Evolutionary conservation across 1,139 yeast species (phyloP).

Genomic region (Geotrichum klebahnii): DNA sequence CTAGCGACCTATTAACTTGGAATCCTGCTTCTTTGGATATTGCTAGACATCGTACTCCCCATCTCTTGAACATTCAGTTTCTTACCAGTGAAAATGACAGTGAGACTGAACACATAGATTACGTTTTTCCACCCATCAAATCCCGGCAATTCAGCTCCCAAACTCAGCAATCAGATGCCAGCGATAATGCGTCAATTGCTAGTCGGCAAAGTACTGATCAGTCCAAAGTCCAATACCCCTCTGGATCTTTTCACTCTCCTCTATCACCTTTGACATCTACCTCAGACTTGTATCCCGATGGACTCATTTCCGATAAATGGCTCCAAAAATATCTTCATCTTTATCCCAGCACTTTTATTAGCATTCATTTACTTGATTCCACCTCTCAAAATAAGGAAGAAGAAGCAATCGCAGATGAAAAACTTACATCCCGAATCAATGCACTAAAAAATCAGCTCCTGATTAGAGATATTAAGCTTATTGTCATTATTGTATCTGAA

Average conservation of each 20-base stretch:
- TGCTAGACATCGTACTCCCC: constrained; percentile 13
- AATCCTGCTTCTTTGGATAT: constrained; percentile 19
- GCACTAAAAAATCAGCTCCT: constrained; percentile 38
- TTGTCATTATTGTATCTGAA: constrained; percentile 37
- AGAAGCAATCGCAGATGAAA: constrained; percentile 34
- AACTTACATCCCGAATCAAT: constrained; percentile 40
- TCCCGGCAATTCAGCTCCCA: neutral
- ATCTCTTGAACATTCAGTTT: constrained; percentile 30
- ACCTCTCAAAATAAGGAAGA: constrained; percentile 24
- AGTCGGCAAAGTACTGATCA: constrained; percentile 6
- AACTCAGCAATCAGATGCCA: neutral
- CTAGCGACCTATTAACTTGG: constrained; percentile 16
- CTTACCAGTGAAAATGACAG: constrained; percentile 15
- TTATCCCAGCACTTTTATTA: constrained; percentile 45
- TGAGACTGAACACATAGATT: constrained; percentile 14
- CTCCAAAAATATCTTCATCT: constrained; percentile 46
- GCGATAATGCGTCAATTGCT: constrained; percentile 8
- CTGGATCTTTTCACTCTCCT: constrained; percentile 35
- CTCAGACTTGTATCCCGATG: constrained; percentile 43
- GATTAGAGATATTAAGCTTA: constrained; percentile 37
- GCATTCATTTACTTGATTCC: constrained; percentile 41
- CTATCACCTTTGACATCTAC: constrained; percentile 44
- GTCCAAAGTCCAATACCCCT: constrained; percentile 33
- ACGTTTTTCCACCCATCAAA: constrained; percentile 17
- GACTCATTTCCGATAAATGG: constrained; percentile 47